Base-by-base conservation (phyloP, 2,329 filamentous ascomycete species). In the Sordariomycetes sp. region DNA sequence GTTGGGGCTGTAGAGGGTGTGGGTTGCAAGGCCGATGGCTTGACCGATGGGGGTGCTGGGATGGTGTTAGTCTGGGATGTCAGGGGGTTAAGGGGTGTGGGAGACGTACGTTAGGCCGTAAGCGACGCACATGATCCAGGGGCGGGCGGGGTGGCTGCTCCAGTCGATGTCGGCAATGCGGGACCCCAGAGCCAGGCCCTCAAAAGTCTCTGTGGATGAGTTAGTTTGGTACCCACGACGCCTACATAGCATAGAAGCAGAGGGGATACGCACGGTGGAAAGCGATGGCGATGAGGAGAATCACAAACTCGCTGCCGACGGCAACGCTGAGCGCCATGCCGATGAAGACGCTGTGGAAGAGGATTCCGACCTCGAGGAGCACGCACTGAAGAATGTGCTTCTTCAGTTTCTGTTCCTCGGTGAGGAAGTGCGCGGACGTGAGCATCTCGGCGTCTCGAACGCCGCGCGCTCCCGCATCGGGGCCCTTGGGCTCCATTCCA, bases 281-380 rank as follows among this genome's bases (percentile, higher is more conserved):
- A 56, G 80, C 79, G 63, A 92, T 90, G 55, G 88, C 88, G 53
- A 90, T 77, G 1, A 91, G 76, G 59, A 92, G 82, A n/a, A 91
- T 84, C 57, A 89, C 76, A 64, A 92, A 92, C 4, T 85, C 81
- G 10, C 84, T 83, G 1, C 87, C 87, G 0, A 86, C 86, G 2
- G 87, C 84, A 8, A 92, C 87, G 35, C 85, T 89, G 50, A 92
- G 76, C 3, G 88, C 86, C 86, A 91, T 90, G 60, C 88, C 88
- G 62, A 92, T 91, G 65, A 92, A 92, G 60, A 91, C 76, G 65
- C 83, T 87, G 70, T 89, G 86, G 67, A 89, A 89, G 15, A 89
- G 75, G 34, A 60, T 60, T 32, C 88, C 88, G 32, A 87, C 85
- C 71, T 92, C 88, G 17, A 91, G 78, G 57, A 91, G 76, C 59